Conservation (phyloP, 148 eudicot genomes). For the Agrostemma githago region DNA sequence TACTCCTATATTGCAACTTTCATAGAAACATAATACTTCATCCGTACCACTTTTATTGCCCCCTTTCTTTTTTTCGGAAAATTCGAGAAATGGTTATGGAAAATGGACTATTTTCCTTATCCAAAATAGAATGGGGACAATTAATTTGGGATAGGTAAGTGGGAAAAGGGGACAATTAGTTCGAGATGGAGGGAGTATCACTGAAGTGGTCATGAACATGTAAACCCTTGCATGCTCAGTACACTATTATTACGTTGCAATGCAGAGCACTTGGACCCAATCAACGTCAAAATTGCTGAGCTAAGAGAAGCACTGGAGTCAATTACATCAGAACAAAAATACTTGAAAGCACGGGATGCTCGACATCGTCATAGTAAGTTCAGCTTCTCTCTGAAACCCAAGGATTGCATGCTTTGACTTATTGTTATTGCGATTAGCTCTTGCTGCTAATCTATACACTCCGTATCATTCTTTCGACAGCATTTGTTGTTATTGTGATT, state of each 20-base stretch:
- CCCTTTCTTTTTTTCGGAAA: no score
- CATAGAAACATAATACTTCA: not conserved
- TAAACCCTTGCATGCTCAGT: not conserved
- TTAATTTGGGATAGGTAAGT: no score
- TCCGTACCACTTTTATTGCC: no score
- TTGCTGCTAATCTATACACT: not conserved
- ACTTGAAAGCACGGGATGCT: slow-evolving; percentile 80
- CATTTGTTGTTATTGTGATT: not conserved
- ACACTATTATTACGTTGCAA: not conserved
- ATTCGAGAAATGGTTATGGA: no score
- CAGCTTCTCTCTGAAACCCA: not conserved
- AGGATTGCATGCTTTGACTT: not conserved
- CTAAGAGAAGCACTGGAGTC: slow-evolving; percentile 85
- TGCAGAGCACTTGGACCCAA: slow-evolving; percentile 94
- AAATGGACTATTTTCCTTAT: no score
- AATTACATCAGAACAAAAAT: slow-evolving; percentile 75
- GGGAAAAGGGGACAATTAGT: no score
- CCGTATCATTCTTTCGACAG: not conserved
- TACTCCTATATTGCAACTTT: not conserved
- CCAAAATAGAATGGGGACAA: no score
- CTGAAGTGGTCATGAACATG: not conserved
- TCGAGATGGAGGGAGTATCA: no score
- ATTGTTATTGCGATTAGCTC: not conserved
- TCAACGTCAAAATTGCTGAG: slow-evolving; percentile 90
- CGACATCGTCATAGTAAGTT: slow-evolving; percentile 95